phyloP scores from a whole-genome alignment of 331 rosid species.

The Rhamnella rubrinervis region DNA sequence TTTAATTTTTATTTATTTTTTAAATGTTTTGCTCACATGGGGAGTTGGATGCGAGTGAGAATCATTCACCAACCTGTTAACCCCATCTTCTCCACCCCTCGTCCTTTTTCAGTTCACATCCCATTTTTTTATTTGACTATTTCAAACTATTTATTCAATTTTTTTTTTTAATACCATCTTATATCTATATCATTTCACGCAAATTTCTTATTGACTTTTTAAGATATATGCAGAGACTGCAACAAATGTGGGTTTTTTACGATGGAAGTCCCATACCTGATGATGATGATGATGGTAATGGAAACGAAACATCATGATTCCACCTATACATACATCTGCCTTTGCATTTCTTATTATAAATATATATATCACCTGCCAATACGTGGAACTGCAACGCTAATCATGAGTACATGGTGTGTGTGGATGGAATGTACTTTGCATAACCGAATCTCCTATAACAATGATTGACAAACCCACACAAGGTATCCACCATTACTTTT shows the following conservation, averaged over 20 bases:
- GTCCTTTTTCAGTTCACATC: slow-evolving; percentile 12
- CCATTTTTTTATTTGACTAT: not conserved
- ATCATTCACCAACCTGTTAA: slow-evolving; percentile 61
- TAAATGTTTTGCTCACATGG: too few relatives aligned
- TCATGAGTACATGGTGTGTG: slow-evolving; percentile 32
- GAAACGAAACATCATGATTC: slow-evolving; percentile 19
- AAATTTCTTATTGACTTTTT: not conserved
- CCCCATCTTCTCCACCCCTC: slow-evolving; percentile 32
- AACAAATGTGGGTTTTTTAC: slow-evolving; percentile 19
- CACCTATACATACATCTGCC: slow-evolving; percentile 12
- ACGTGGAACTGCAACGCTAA: slow-evolving; percentile 21
- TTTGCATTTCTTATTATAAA: not conserved
- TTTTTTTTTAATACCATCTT: not conserved
- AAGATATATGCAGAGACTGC: not conserved
- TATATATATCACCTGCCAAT: slow-evolving; percentile 2
- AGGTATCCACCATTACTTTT: not conserved
- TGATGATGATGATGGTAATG: slow-evolving; percentile 10
- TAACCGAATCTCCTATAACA: slow-evolving; percentile 23
- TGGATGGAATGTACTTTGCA: slow-evolving; percentile 38
- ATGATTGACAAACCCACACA: slow-evolving; percentile 31
- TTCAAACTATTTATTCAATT: not conserved
- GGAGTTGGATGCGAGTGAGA: slow-evolving; percentile 26
- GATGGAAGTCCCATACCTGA: slow-evolving; percentile 35
- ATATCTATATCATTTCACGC: not conserved
- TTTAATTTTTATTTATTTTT: too few relatives aligned